These are phyloP conservation scores for Teratosphaeria pseudoeucalypti DNA, from an alignment of 2,329 filamentous ascomycete species.

Conservation along the genomic window DNA sequence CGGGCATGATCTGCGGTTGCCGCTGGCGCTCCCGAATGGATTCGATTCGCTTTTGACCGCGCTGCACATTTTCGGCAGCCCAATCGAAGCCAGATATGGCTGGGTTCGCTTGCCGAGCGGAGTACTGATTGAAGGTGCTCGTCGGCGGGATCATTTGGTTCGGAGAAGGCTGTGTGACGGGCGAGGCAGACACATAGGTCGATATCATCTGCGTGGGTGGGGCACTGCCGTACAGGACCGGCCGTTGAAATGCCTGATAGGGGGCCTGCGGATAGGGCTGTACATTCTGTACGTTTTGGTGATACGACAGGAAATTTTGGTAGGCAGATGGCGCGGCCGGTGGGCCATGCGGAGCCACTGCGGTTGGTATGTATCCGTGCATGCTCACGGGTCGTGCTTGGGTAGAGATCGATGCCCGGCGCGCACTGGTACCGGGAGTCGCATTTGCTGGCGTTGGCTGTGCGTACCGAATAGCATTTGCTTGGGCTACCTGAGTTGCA, in stretches of 20 bases:
- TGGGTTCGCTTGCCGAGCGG: conserved; percentile 15
- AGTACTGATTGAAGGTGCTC: conserved; percentile 12
- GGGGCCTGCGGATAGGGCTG: conserved; percentile 4
- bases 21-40: conserved; percentile 2
- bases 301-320: conserved; percentile 10
- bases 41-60: not conserved
- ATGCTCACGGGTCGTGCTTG: conserved; percentile 14
- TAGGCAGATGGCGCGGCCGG: conserved; percentile 20
- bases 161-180: conserved; percentile 9
- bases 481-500: conserved; percentile 2
- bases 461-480: conserved; percentile 1
- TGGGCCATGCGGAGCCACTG: conserved; percentile 8
- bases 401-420: conserved; percentile 8
- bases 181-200: conserved; percentile 14
- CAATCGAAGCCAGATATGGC: conserved; percentile 8
- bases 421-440: conserved; percentile 1
- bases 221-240: conserved; percentile 3
- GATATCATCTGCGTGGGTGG: conserved; percentile 13
- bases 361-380: conserved; percentile 6
- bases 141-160: conserved; percentile 8
- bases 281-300: conserved; percentile 1
- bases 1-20: conserved; percentile 3
- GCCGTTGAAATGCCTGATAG: not conserved
- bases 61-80: not conserved
- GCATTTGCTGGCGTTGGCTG: not conserved